Conservation (phyloP, 116 monocot species). For the Trichopus zeylanicus region DNA sequence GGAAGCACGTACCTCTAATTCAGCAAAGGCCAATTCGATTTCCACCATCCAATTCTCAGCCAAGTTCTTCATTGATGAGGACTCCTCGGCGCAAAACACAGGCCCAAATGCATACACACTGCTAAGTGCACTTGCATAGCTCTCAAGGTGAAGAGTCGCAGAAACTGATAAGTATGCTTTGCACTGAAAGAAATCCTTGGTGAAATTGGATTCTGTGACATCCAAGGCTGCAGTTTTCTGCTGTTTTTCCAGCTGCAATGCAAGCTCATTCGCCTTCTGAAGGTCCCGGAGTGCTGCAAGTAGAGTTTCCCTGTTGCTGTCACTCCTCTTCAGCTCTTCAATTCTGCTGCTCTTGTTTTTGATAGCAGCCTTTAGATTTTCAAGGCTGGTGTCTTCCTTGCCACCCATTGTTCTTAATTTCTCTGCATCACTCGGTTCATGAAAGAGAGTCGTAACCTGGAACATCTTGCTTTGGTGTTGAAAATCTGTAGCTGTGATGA, state of each 20-base stretch:
- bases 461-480: conserved; percentile 16
- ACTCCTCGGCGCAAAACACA: conserved; percentile 35
- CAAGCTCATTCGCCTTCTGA: conserved; percentile 57
- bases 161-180: conserved; percentile 38
- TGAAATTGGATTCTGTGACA: conserved; percentile 14
- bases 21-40: conserved; percentile 64
- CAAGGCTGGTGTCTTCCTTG: conserved; percentile 20
- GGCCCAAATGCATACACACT: conserved; percentile 73
- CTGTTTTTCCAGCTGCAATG: conserved; percentile 35
- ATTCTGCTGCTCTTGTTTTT: conserved; percentile 48
- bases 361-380: conserved; percentile 50
- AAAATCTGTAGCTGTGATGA: conserved; percentile 41
- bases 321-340: conserved; percentile 64
- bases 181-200: conserved; percentile 42
- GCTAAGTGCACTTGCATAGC: conserved; percentile 71
- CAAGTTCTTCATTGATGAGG: conserved; percentile 20
- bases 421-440: conserved; percentile 9
- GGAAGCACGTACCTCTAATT: conserved; percentile 44
- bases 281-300: conserved; percentile 48
- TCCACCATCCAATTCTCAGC: conserved; percentile 73
- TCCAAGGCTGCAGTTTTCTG: conserved; percentile 13
- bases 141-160: conserved; percentile 59
- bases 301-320: conserved; percentile 65
- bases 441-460: conserved; percentile 34
- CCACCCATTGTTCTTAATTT: conserved; percentile 1